A percentile compares a stretch with the other conserved stretches of the same genome.
These are phyloP conservation scores for Arxiozyma telluris DNA, from an alignment of 1,139 yeast species.

Conservation along the genomic window DNA sequence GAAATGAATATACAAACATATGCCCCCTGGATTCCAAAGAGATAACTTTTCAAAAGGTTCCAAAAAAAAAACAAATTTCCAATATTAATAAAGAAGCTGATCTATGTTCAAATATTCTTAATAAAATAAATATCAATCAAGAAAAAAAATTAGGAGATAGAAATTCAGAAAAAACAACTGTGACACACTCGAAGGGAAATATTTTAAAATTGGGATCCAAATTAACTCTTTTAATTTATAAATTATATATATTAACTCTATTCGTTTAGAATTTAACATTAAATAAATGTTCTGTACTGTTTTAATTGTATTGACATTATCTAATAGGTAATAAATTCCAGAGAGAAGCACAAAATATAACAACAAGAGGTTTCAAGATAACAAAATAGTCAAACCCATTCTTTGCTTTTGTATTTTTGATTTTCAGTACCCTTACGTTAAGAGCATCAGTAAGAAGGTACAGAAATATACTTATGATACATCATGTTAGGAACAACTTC, in stretches of 20 bases:
- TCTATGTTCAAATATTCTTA: not conserved
- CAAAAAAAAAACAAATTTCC: conserved; percentile 6
- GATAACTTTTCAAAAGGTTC: conserved; percentile 9
- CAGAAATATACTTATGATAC: no score
- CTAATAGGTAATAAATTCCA: not conserved
- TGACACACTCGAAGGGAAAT: not conserved
- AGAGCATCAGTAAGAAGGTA: no score
- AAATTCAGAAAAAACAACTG: not conserved
- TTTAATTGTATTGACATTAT: no score
- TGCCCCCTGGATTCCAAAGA: conserved; percentile 20
- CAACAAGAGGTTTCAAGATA: no score
- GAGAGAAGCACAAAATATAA: no score
- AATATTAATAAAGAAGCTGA: not conserved
- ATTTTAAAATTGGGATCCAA: not conserved
- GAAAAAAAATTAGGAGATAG: not conserved
- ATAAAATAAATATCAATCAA: not conserved
- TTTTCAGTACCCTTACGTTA: no score
- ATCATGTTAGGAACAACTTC: no score
- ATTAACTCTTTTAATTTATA: no score
- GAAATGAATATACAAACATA: conserved; percentile 17
- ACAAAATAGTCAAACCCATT: no score
- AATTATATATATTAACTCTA: not conserved
- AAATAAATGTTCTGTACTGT: no score
- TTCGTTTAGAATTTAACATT: not conserved
- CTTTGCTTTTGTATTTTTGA: no score